Percentiles rank a stretch among this genome's conserved stretches.
phyloP scores from a whole-genome alignment of 495 filamentous ascomycete species.

The Daldinia bambusicola region DNA sequence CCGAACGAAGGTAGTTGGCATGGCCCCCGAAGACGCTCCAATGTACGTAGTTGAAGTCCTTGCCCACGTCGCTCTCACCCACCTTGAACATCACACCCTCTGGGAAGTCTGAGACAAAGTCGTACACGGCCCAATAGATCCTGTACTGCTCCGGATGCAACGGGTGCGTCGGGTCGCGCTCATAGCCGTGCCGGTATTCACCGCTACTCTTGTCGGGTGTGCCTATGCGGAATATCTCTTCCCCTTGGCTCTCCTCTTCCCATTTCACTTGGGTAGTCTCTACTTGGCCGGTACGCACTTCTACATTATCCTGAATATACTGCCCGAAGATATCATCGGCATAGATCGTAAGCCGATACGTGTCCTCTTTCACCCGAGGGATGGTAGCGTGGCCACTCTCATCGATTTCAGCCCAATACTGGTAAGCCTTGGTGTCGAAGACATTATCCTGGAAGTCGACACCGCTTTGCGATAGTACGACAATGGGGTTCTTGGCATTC shows the following conservation, averaged over 20 bases:
- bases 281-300: conserved; percentile 50
- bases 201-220: conserved; percentile 65
- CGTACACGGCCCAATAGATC: conserved; percentile 65
- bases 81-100: conserved; percentile 63
- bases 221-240: conserved; percentile 64
- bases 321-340: conserved; percentile 67
- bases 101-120: conserved; percentile 64
- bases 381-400: conserved; percentile 59
- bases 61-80: conserved; percentile 55
- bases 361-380: conserved; percentile 60
- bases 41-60: conserved; percentile 65
- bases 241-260: conserved; percentile 62
- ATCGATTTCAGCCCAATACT: conserved; percentile 67
- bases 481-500: conserved; percentile 57
- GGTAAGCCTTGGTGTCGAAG: conserved; percentile 58
- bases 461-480: conserved; percentile 61
- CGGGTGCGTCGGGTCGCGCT: conserved; percentile 54
- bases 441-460: conserved; percentile 69
- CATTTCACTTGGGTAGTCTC: conserved; percentile 52
- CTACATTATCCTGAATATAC: conserved; percentile 57
- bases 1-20: conserved; percentile 47
- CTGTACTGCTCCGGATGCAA: conserved; percentile 61
- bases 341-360: conserved; percentile 66
- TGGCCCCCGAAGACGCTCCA: conserved; percentile 64
- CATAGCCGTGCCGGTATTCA: conserved; percentile 63